Conservation (phyloP, 1,139 yeast species). For the Magnusiomyces fungicola region DNA sequence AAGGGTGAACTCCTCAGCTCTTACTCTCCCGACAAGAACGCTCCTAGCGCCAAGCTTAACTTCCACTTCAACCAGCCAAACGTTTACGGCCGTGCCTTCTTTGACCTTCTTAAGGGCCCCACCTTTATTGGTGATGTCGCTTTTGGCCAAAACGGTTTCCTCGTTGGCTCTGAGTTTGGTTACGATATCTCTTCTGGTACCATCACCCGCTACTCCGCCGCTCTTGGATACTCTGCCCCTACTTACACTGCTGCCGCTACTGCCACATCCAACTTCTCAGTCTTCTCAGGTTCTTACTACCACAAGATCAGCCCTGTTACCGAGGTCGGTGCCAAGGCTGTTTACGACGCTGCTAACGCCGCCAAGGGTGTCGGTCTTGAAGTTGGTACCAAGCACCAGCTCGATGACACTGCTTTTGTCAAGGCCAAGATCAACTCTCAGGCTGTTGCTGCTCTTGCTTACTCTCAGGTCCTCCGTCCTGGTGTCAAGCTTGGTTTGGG, state of each 20-base stretch:
- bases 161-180: slow-evolving; percentile 96
- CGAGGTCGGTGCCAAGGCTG: slow-evolving; percentile 97
- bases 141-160: slow-evolving; percentile 92
- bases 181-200: slow-evolving; percentile 91
- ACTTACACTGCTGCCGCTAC: slow-evolving; percentile 83
- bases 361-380: slow-evolving; percentile 68
- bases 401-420: slow-evolving; percentile 81
- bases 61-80: slow-evolving; percentile 89
- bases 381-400: slow-evolving; percentile 90
- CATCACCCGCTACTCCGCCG: slow-evolving; percentile 90
- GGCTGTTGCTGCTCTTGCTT: slow-evolving; percentile 89
- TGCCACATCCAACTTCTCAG: slow-evolving; percentile 82
- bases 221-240: slow-evolving; percentile 88
- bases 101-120: slow-evolving; percentile 94
- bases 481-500: slow-evolving; percentile 98
- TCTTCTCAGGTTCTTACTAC: slow-evolving; percentile 94
- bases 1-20: slow-evolving; percentile 89
- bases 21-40: slow-evolving; percentile 63
- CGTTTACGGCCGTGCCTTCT: slow-evolving; percentile 89
- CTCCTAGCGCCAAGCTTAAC: slow-evolving; percentile 87
- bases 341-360: slow-evolving; percentile 85
- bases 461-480: slow-evolving; percentile 93
- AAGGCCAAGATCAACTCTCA: slow-evolving; percentile 97
- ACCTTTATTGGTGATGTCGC: slow-evolving; percentile 91
- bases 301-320: slow-evolving; percentile 87